phyloP scores from a whole-genome alignment of 23 red algal species.

The Chondrus crispus region DNA sequence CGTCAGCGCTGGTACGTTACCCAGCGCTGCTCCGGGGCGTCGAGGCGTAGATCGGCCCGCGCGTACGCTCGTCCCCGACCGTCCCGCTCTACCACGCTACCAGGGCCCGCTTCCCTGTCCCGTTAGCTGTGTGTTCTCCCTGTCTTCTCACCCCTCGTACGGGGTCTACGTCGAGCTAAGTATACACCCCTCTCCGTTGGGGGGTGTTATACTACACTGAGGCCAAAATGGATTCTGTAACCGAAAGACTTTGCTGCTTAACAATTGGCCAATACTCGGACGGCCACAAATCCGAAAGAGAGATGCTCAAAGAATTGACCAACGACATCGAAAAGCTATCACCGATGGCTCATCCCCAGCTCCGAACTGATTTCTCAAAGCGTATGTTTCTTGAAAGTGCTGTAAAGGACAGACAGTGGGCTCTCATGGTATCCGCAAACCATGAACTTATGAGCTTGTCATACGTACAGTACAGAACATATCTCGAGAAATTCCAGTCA shows the following conservation, averaged over 20 bases:
- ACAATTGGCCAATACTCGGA: neutral
- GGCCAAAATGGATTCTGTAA: neutral
- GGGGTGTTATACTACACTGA: neutral
- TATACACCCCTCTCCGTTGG: too few species aligned
- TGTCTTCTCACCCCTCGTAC: too few species aligned
- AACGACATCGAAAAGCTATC: neutral
- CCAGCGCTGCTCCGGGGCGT: too few species aligned
- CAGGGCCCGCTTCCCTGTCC: too few species aligned
- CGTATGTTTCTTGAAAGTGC: neutral
- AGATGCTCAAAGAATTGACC: neutral
- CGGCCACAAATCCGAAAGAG: neutral
- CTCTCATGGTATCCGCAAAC: neutral
- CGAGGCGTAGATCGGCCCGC: too few species aligned
- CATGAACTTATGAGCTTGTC: neutral
- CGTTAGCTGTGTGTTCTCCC: too few species aligned
- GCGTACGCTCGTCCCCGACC: too few species aligned
- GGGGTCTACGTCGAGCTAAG: too few species aligned
- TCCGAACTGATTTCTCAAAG: neutral
- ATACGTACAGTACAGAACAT: neutral
- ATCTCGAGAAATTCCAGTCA: neutral
- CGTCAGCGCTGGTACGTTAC: too few species aligned
- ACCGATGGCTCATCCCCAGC: neutral
- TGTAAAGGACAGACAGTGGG: neutral
- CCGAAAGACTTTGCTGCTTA: neutral
- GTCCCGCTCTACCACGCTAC: too few species aligned